Evolutionary conservation across 768 basidiomycete species (phyloP), one percentile per base, ranked within the genome.

Genomic region (Amyloporia xantha): DNA sequence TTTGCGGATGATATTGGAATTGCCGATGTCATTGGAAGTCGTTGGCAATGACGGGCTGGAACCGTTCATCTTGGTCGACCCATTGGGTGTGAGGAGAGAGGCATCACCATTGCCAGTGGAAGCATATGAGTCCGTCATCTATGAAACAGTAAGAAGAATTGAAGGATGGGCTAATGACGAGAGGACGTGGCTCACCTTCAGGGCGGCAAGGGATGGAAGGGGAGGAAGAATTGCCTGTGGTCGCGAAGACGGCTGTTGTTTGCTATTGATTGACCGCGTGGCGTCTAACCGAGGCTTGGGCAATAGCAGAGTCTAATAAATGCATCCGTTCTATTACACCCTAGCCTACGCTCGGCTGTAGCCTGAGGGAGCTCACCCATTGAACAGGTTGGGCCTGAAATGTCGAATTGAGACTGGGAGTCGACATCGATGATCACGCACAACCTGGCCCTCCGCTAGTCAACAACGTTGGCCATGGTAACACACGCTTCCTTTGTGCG

Each of bases 101-200:
- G 74, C 68, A 66, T 84, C 79, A 65, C 81, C 80, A 60, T 77
- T 78, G 64, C 77, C 78, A 59, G 79, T 77, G 54, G 83, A 86
- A 59, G 73, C 61, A 70, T 83, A 89, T 36, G 84, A 84, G 67
- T 87, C 84, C 51, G 86, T 64, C 87, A 90, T 90, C 76, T 81
- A 59, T 41, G 52, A 44, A 12, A 44, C 43, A 50, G 60, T 47
- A 37, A 44, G 46, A 43, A 41, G 48, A 17, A 44, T 36, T 47
- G 42, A 51, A 41, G 40, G 47, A 53, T 15, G 37, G 41, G n/a
- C n/a, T n/a, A n/a, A 51, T 35, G 20, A n/a, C 36, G 44, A 26
- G 37, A 42, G 46, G 56, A 40, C 47, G 70, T 67, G 70, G 70
- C 70, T 67, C 73, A 69, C 62, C 67, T 71, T 65, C 66, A 76